Percentiles rank a stretch among this genome's conserved stretches.
These are phyloP conservation scores for Fusarium sp. DNA, from an alignment of 2,329 filamentous ascomycete species.

Conservation along the genomic window DNA sequence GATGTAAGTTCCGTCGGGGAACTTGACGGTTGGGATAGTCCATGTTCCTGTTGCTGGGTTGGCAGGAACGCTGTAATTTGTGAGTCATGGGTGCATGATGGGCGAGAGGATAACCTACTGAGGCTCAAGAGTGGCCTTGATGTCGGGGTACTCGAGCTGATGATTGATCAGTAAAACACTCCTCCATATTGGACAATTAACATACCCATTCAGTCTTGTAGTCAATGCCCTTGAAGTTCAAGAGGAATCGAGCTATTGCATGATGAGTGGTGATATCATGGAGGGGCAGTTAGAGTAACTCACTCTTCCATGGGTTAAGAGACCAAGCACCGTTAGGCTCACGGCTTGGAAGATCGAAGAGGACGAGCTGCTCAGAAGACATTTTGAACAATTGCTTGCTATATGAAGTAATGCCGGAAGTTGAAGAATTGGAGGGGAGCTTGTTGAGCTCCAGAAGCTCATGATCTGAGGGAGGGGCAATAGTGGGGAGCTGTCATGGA, in stretches of 20 bases:
- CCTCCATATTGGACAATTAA: background rate
- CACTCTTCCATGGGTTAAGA: constrained; percentile 78
- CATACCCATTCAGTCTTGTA: constrained; percentile 74
- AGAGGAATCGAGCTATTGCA: constrained; percentile 66
- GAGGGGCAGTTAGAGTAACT: background rate
- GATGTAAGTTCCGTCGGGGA: constrained; percentile 67
- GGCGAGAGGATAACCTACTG: constrained; percentile 55
- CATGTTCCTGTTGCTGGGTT: constrained; percentile 41
- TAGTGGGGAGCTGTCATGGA: constrained; percentile 26
- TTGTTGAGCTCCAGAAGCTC: constrained; percentile 3
- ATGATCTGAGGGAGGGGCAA: constrained; percentile 24
- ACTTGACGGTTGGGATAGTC: constrained; percentile 62
- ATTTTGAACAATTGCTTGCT: constrained; percentile 29
- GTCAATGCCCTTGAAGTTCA: constrained; percentile 75
- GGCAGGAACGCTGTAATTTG: constrained; percentile 24
- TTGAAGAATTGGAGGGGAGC: background rate
- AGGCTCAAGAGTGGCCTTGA: constrained; percentile 65
- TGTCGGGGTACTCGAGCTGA: constrained; percentile 72
- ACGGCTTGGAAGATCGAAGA: constrained; percentile 73
- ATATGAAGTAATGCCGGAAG: background rate
- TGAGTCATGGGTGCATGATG: background rate
- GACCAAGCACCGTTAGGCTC: constrained; percentile 66
- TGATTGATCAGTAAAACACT: background rate
- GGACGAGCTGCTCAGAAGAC: constrained; percentile 55
- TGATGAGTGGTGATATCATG: constrained; percentile 6